These are phyloP conservation scores for Nemania sp. DNA, from an alignment of 2,329 filamentous ascomycete species.

Conservation along the genomic window DNA sequence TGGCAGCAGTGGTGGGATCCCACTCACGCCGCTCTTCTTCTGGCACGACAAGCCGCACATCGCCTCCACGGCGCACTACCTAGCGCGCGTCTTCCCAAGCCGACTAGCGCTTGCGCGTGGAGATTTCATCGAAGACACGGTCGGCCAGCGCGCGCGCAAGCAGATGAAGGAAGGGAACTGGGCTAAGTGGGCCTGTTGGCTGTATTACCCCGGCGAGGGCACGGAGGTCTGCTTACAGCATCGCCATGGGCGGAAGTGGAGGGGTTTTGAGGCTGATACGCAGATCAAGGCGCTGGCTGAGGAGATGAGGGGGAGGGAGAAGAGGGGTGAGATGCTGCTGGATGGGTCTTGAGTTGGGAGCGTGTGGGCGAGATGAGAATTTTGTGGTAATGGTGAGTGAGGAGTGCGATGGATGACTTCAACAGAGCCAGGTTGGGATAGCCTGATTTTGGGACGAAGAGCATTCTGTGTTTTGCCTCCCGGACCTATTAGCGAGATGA, in stretches of 20 bases:
- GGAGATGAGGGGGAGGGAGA: constrained; percentile 31
- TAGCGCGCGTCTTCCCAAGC: constrained; percentile 52
- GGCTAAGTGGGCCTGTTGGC: constrained; percentile 58
- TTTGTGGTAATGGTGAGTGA: too few species aligned
- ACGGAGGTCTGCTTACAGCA: constrained; percentile 52
- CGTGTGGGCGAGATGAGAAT: too few species aligned
- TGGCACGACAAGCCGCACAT: constrained; percentile 63
- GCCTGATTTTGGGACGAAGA: too few species aligned
- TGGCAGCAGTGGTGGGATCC: constrained; percentile 35
- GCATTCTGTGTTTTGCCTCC: too few species aligned
- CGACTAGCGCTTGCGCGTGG: constrained; percentile 54
- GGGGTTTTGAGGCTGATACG: constrained; percentile 43
- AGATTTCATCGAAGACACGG: constrained; percentile 59
- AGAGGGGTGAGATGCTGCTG: too few species aligned
- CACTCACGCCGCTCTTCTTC: constrained; percentile 59
- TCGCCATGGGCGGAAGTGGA: constrained; percentile 55
- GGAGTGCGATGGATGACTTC: too few species aligned
- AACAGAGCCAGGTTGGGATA: too few species aligned
- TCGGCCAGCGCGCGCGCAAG: constrained; percentile 56
- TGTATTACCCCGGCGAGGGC: constrained; percentile 56
- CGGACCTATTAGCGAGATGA: too few species aligned
- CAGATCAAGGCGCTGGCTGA: constrained; percentile 30
- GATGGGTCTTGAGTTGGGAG: too few species aligned
- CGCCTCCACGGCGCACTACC: constrained; percentile 53
- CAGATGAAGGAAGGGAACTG: constrained; percentile 60